Evolutionary conservation across 2,329 filamentous ascomycete genomes (phyloP).

Genomic region (Pseudopyricularia cyperi): DNA sequence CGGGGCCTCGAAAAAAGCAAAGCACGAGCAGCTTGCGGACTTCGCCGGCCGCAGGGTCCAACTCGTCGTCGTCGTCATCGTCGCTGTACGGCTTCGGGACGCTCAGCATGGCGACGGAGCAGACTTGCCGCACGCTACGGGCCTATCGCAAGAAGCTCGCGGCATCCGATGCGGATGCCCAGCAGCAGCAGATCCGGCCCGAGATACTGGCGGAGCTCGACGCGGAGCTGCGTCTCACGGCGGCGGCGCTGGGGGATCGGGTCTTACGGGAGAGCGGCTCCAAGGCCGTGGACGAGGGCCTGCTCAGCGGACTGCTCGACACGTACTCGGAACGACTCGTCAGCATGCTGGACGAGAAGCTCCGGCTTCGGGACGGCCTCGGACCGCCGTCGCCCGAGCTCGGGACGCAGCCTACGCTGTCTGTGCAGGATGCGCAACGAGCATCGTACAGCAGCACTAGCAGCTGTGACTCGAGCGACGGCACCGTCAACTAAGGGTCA

Average conservation of each 20-base stretch:
- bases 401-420: not conserved
- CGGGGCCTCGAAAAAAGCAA: slow-evolving; percentile 30
- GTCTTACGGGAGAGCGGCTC: slow-evolving; percentile 29
- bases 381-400: not conserved
- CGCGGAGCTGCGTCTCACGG: slow-evolving; percentile 50
- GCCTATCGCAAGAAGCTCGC: slow-evolving; percentile 51
- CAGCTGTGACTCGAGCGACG: not conserved
- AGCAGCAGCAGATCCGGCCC: slow-evolving; percentile 29
- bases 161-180: slow-evolving; percentile 27
- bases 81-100: slow-evolving; percentile 31
- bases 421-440: not conserved
- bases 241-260: slow-evolving; percentile 45
- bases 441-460: not conserved
- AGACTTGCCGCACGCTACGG: slow-evolving; percentile 47
- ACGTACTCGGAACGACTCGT: slow-evolving; percentile 64
- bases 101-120: slow-evolving; percentile 50
- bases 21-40: slow-evolving; percentile 30
- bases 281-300: slow-evolving; percentile 38
- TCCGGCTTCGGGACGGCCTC: slow-evolving; percentile 26
- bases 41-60: not conserved
- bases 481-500: not conserved
- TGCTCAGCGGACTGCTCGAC: slow-evolving; percentile 51
- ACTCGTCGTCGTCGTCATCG: slow-evolving; percentile 1
- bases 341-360: slow-evolving; percentile 58
- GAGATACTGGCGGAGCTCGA: slow-evolving; percentile 50